phyloP scores from a whole-genome alignment of 2,329 filamentous ascomycete species.

The Onygenales sp. region DNA sequence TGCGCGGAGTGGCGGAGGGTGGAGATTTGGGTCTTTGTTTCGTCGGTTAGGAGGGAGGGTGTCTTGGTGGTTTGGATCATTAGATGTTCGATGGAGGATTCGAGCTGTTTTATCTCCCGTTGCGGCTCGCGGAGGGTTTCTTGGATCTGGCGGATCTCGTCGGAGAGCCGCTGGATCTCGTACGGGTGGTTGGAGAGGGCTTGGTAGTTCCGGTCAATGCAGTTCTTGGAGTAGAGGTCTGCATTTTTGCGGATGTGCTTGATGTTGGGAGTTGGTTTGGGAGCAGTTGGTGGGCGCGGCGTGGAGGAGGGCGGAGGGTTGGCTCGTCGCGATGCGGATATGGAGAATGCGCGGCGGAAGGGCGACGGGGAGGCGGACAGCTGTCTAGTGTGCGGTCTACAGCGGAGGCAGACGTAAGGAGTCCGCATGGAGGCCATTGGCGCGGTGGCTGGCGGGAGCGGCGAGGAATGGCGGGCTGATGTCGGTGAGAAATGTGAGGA shows the following conservation, averaged over 20 bases:
- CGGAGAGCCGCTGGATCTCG: conserved; percentile 38
- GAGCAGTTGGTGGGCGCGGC: conserved; percentile 56
- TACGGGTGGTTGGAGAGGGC: conserved; percentile 43
- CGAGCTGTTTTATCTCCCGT: conserved; percentile 35
- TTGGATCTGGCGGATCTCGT: conserved; percentile 30
- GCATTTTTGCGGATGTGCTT: conserved; percentile 84
- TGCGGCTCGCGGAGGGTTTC: conserved; percentile 30
- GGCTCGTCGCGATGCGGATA: background rate
- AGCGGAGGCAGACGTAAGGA: conserved; percentile 27
- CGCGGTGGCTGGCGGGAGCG: background rate
- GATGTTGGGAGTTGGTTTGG: conserved; percentile 70
- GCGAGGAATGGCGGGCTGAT: background rate
- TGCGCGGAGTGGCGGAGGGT: conserved; percentile 29
- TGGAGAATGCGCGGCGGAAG: background rate
- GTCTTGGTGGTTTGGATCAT: conserved; percentile 17
- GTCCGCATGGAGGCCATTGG: conserved; percentile 18
- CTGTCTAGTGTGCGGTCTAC: conserved; percentile 16
- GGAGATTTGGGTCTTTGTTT: conserved; percentile 15
- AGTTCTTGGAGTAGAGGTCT: conserved; percentile 72
- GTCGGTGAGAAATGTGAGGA: background rate
- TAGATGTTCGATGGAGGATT: conserved; percentile 29
- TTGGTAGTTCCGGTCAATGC: conserved; percentile 73
- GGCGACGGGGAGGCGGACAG: conserved; percentile 4
- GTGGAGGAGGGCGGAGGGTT: conserved; percentile 11
- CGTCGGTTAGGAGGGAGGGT: conserved; percentile 3